These are phyloP conservation scores for Suillus spraguei DNA, from an alignment of 768 basidiomycete genomes.

Conservation along the genomic window DNA sequence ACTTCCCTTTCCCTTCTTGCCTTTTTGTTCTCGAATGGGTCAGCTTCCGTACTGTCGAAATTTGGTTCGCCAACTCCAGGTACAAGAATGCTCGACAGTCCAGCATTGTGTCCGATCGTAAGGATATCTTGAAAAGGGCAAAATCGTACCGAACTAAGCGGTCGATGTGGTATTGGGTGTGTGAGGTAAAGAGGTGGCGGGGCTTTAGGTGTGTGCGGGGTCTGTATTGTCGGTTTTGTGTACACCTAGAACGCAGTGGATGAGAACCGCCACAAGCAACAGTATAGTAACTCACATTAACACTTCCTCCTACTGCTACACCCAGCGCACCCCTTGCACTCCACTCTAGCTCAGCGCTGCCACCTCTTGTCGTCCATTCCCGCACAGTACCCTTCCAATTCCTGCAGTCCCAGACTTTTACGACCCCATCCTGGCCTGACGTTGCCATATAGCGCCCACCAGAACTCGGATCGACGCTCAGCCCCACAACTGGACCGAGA, in stretches of 20 bases:
- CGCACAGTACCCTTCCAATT: conserved; percentile 92
- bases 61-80: conserved; percentile 95
- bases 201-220: conserved; percentile 46
- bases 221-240: conserved; percentile 63
- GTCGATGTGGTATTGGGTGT: conserved; percentile 79
- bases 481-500: conserved; percentile 78
- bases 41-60: conserved; percentile 91
- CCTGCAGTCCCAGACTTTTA: conserved; percentile 97
- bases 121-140: conserved; percentile 88
- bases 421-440: conserved; percentile 80
- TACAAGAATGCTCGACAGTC: conserved; percentile 84
- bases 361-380: conserved; percentile 74
- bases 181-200: conserved; percentile 88
- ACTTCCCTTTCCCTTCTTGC: conserved; percentile 89
- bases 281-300: conserved; percentile 61
- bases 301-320: conserved; percentile 79
- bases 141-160: conserved; percentile 78
- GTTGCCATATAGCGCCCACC: conserved; percentile 93
- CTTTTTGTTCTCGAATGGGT: conserved; percentile 89
- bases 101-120: conserved; percentile 74
- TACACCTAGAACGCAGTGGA: conserved; percentile 57
- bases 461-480: conserved; percentile 82
- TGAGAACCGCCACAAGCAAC: conserved; percentile 8
- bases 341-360: conserved; percentile 75
- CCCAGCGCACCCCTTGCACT: conserved; percentile 83